Conservation (phyloP, 139 green algal genomes). For the Chlorella sp. region DNA sequence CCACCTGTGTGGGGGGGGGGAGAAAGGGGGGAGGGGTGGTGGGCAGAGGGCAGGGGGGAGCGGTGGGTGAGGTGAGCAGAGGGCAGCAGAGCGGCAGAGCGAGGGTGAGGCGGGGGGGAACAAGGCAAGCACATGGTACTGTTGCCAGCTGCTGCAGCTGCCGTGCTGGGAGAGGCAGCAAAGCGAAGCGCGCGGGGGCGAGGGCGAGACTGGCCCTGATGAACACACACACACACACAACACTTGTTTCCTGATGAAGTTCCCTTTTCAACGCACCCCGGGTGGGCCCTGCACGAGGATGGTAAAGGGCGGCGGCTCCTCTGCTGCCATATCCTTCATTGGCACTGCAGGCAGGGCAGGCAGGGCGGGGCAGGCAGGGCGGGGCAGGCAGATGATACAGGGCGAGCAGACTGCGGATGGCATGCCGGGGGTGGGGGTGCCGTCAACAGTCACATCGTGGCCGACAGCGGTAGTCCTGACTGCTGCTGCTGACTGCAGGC, state of each 20-base stretch:
- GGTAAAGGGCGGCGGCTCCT: constrained; percentile 93
- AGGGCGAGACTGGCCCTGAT: no score
- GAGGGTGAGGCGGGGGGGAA: neutral
- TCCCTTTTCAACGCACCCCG: constrained; percentile 51
- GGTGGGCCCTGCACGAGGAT: constrained; percentile 97
- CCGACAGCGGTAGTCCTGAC: no score
- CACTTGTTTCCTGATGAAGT: no score
- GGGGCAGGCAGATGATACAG: neutral
- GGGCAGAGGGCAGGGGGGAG: neutral
- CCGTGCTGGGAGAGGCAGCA: neutral
- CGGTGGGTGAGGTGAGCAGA: neutral
- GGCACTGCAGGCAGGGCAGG: constrained; percentile 64
- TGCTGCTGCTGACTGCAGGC: no score
- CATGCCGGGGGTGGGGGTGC: no score
- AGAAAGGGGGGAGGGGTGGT: neutral
- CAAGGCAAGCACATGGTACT: neutral
- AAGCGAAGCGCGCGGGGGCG: no score
- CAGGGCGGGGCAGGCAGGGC: neutral
- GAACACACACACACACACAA: neutral
- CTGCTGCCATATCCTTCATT: constrained; percentile 63
- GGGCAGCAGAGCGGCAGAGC: neutral
- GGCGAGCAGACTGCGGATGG: neutral
- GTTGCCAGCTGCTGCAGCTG: neutral
- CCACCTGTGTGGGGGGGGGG: constrained; percentile 58
- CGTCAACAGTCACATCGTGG: no score